Base-by-base conservation (phyloP, 345 rosid species). In the Isatis tinctoria region DNA sequence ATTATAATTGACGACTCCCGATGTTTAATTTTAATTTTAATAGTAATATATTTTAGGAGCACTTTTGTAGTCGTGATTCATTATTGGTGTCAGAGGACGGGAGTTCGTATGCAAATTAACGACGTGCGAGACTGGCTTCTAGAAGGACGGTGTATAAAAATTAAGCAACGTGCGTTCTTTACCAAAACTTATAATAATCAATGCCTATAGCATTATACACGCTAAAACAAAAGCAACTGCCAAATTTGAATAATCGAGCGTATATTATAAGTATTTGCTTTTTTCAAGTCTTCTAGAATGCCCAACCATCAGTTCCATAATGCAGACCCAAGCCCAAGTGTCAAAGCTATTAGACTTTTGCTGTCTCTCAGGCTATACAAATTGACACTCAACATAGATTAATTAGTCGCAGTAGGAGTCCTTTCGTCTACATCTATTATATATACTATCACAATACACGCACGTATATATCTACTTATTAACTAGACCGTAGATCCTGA, bases 201-300 rank as follows among this genome's bases (percentile, higher is more conserved):
- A 45, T 16, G 20, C 6, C 6, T 10, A 32, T 32, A 32, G n/a
- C 35, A 32, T 6, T 6, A 6, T 6, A 32, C 35, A 32, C 35
- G 7, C 35, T 5, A 32, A 32, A 47, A 65, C 58, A 58, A 74
- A 74, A 74, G 61, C 67, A 66, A 65, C 39, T 49, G 73, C 73
- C 68, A 67, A 60, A 11, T 9, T 65, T 65, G 72, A 65, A 57
- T n/a, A 44, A 20, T 4, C 1, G 11, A 51, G 44, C 47, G 33
- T 36, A 59, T 36, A 33, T 30, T 16, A 33, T 49, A 49, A 49
- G 8, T 4, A 4, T 30, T 51, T 32, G 36, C 37, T 30, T 40
- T 17, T 18, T 10, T 49, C 73, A 47, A 48, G 73, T 60, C 71
- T 70, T 76, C 71, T 70, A 76, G 75, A 70, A 60, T 27, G 66